Conservation (phyloP, 2,329 filamentous ascomycete genomes). For the Colletotrichum sidae region DNA sequence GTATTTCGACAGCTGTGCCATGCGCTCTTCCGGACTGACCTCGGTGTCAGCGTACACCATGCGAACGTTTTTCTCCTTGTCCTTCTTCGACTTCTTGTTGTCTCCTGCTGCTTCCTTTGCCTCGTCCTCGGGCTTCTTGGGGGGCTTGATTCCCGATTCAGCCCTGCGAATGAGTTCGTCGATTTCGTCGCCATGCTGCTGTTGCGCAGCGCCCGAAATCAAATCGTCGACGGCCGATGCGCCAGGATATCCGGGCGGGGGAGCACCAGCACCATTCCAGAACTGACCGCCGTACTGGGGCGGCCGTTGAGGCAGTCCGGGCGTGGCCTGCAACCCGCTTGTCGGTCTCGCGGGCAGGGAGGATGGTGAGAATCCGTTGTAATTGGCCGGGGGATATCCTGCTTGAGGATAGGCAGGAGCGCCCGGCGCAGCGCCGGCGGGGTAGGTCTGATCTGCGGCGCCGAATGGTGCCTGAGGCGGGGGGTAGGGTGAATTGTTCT, state of each 20-base stretch:
- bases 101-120: constrained; percentile 57
- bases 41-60: constrained; percentile 87
- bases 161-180: constrained; percentile 74
- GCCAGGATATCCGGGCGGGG: constrained; percentile 51
- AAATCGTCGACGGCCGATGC: constrained; percentile 43
- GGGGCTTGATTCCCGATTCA: constrained; percentile 68
- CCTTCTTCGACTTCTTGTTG: constrained; percentile 77
- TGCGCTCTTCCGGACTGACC: constrained; percentile 88
- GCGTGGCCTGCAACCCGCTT: constrained; percentile 49
- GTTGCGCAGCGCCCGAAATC: constrained; percentile 55
- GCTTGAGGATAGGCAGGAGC: constrained; percentile 35
- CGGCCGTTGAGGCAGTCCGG: constrained; percentile 59
- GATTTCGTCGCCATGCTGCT: constrained; percentile 67
- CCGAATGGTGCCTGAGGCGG: constrained; percentile 49
- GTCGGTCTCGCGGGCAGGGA: constrained; percentile 60
- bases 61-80: constrained; percentile 74
- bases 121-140: constrained; percentile 53
- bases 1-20: constrained; percentile 83
- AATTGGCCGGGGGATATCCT: constrained; percentile 28
- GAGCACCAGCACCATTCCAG: constrained; percentile 42
- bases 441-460: constrained; percentile 47
- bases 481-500: constrained; percentile 54
- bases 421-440: constrained; percentile 42
- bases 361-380: constrained; percentile 50
- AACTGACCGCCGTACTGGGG: constrained; percentile 51